Evolutionary conservation across 768 basidiomycete species (phyloP).

Genomic region (Xerocomus potaroensis): DNA sequence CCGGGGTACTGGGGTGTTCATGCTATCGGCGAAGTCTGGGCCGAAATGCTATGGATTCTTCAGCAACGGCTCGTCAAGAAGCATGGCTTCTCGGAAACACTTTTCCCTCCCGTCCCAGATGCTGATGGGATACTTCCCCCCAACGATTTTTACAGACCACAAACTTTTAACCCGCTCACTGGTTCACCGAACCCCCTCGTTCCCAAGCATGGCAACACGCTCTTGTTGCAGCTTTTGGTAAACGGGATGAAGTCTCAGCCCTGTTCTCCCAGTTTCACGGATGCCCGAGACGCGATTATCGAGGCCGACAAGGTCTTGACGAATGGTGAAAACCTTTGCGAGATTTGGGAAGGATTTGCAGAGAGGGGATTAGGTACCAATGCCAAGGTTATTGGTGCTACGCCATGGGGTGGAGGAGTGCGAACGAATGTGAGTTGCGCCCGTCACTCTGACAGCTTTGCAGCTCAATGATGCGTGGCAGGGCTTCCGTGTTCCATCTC

Average conservation of each 20-base stretch:
- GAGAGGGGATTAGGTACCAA: conserved; percentile 76
- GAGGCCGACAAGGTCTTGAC: conserved; percentile 89
- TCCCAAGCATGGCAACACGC: conserved; percentile 89
- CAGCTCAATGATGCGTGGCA: conserved; percentile 16
- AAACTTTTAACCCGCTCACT: conserved; percentile 27
- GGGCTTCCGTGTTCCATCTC: conserved; percentile 40
- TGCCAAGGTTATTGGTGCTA: conserved; percentile 66
- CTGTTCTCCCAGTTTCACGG: conserved; percentile 87
- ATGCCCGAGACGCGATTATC: conserved; percentile 86
- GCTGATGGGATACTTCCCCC: conserved; percentile 59
- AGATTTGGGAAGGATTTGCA: conserved; percentile 82
- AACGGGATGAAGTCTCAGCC: conserved; percentile 94
- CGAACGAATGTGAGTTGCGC: conserved; percentile 52
- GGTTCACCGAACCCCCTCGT: conserved; percentile 47
- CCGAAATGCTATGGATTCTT: conserved; percentile 81
- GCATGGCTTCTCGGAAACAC: conserved; percentile 71
- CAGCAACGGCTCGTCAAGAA: conserved; percentile 70
- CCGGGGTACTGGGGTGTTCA: conserved; percentile 93
- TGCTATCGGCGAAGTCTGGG: conserved; percentile 95
- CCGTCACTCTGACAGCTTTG: background rate
- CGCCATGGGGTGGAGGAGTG: conserved; percentile 93
- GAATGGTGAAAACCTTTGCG: conserved; percentile 89
- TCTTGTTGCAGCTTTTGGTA: conserved; percentile 78
- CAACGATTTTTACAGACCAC: conserved; percentile 65
- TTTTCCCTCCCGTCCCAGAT: conserved; percentile 76